These are phyloP conservation scores for Apiotrichum porosum DNA, from an alignment of 1,284 basidiomycete species.

Conservation along the genomic window DNA sequence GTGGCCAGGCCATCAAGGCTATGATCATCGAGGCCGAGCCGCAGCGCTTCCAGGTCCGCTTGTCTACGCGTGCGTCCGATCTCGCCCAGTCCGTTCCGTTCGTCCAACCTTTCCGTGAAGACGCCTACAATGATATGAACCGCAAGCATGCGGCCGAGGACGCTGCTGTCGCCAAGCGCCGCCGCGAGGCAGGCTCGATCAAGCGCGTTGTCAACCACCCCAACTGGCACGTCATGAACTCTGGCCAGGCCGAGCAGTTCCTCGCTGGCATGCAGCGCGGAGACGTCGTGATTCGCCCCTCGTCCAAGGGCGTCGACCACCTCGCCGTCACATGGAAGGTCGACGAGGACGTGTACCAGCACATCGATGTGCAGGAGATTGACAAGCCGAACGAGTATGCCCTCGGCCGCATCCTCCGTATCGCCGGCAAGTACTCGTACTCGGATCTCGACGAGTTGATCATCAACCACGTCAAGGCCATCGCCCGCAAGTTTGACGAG, in stretches of 20 bases:
- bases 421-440: conserved; percentile 78
- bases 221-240: conserved; percentile 95
- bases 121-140: conserved; percentile 33
- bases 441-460: conserved; percentile 96
- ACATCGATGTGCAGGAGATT: conserved; percentile 88
- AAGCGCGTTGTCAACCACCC: conserved; percentile 95
- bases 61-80: conserved; percentile 71
- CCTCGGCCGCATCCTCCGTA: conserved; percentile 65
- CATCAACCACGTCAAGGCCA: conserved; percentile 94
- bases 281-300: conserved; percentile 92
- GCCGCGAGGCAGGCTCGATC: conserved; percentile 67
- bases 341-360: conserved; percentile 92
- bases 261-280: conserved; percentile 87
- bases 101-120: conserved; percentile 37
- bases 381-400: conserved; percentile 63
- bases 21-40: conserved; percentile 71
- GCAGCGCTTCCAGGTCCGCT: conserved; percentile 63
- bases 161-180: conserved; percentile 73
- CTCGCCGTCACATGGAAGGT: conserved; percentile 99
- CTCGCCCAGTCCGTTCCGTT: conserved; percentile 50
- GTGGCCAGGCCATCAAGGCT: conserved; percentile 73
- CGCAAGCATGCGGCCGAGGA: conserved; percentile 63
- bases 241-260: conserved; percentile 81
- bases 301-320: conserved; percentile 89
- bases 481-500: conserved; percentile 89